Conservation (phyloP, 257 asterid species). For the Buddleja alternifolia region DNA sequence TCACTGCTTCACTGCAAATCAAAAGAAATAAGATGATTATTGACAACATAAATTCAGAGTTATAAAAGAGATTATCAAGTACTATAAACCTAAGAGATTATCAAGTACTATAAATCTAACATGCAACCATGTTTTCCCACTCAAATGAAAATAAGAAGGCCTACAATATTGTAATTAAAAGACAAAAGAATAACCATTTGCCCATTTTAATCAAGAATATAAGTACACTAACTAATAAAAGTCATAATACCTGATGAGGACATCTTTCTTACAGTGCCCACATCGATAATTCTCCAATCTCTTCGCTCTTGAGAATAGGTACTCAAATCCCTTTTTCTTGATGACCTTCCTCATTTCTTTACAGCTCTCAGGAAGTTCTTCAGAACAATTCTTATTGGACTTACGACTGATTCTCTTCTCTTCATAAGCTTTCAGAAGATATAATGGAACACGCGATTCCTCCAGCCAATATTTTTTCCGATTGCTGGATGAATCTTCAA, state of each 20-base stretch:
- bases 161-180: neutral
- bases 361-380: constrained; percentile 46
- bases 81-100: neutral
- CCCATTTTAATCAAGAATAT: constrained; percentile 9
- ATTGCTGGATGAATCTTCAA: constrained; percentile 67
- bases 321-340: constrained; percentile 68
- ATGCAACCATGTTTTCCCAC: constrained; percentile 9
- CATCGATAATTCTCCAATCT: constrained; percentile 60
- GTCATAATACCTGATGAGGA: constrained; percentile 62
- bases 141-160: neutral
- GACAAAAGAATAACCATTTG: neutral
- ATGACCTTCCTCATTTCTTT: constrained; percentile 36
- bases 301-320: constrained; percentile 81
- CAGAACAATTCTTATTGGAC: constrained; percentile 51
- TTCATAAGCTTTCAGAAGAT: constrained; percentile 80
- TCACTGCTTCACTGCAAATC: constrained; percentile 86
- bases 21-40: constrained; percentile 34
- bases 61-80: constrained; percentile 3
- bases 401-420: constrained; percentile 82
- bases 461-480: constrained; percentile 92
- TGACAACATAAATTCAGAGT: constrained; percentile 27
- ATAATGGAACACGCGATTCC: constrained; percentile 79
- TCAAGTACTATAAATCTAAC: constrained; percentile 9
- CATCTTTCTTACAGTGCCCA: constrained; percentile 80
- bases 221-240: constrained; percentile 15